Evolutionary conservation across 164 flowering plant genomes (phyloP).

Genomic region (Cinnamomum micranthum): DNA sequence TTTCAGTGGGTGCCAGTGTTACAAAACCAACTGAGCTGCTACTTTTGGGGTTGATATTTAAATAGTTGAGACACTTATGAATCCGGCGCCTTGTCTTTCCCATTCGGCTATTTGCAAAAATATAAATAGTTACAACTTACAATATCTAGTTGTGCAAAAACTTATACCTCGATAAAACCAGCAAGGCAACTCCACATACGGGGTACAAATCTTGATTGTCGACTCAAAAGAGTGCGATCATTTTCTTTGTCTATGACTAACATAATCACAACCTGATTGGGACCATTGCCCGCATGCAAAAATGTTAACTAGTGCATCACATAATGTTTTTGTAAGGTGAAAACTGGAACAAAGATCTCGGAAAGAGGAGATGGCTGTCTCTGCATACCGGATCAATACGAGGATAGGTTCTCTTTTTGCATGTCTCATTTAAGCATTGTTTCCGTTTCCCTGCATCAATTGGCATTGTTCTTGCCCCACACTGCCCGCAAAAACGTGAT

Average conservation of each 20-base stretch:
- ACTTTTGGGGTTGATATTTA: not conserved
- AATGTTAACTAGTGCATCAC: not conserved
- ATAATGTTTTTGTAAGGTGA: not conserved
- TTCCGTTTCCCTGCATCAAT: constrained; percentile 83
- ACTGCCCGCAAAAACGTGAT: constrained; percentile 74
- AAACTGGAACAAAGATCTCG: not conserved
- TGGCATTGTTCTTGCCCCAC: constrained; percentile 69
- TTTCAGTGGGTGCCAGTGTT: not conserved
- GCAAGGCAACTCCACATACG: constrained; percentile 99
- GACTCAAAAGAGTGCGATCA: constrained; percentile 76
- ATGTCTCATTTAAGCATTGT: constrained; percentile 65
- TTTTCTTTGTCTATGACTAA: constrained; percentile 87
- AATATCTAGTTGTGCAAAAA: not conserved
- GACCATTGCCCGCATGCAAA: not conserved
- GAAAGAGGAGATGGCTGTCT: not conserved
- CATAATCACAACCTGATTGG: constrained; percentile 90
- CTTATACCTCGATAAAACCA: constrained; percentile 88
- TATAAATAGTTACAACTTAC: not conserved
- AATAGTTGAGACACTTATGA: not conserved
- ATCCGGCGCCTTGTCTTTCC: not conserved
- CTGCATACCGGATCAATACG: constrained; percentile 85
- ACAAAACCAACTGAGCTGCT: not conserved
- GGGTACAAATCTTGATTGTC: constrained; percentile 81
- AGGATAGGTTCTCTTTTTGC: constrained; percentile 83
- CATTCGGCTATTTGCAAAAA: not conserved